Base-by-base conservation (phyloP, 2,329 filamentous ascomycete species). In the Aspergillus sp. region DNA sequence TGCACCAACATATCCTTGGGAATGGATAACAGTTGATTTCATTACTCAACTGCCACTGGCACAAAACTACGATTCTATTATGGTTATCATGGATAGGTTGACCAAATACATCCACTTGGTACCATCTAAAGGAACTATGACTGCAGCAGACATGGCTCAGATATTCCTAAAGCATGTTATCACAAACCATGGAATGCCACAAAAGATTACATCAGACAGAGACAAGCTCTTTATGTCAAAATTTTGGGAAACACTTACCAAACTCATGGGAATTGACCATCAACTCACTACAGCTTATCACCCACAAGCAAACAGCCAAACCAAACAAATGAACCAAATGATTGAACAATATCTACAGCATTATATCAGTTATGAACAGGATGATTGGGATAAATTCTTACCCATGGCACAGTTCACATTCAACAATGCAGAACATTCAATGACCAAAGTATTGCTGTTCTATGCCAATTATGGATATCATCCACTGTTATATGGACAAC, bases 271-370 rank as follows among this genome's bases (percentile, higher is more conserved):
- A 7, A 33, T 33, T 7, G 30, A 33, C 7, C 30, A 33, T 4
- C 1, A 3, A 7, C 30, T 33, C 4, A 33, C 30, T 10, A 33
- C 30, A 33, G 30, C 30, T 10, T 33, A 33, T 4, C 30, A 33
- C 30, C 3, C 30, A 33, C 30, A 33, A 33, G 30, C 3, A 4
- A 33, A 51, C 29, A 26, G 43, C 34, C 19, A 51, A 33, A 51
- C 8, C 10, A 8, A 51, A 40, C 0, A 9, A 42, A 30, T 10
- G 2, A 51, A 51, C 26, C 19, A 51, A 29, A 48, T 8, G 0
- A 2, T 52, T 2, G 30, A 52, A 41, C n/a, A 49, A 19, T 49
- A 52, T n/a, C n/a, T 52, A 41, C 36, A 27, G 27, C 26, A 44
- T n/a, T 50, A 46, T 30, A 27, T 52, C 0, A 49, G 48, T 7